A percentile compares a stretch with the other conserved stretches of the same genome.
Conservation (phyloP, 768 basidiomycete species). For the Amylocystis lapponica region DNA sequence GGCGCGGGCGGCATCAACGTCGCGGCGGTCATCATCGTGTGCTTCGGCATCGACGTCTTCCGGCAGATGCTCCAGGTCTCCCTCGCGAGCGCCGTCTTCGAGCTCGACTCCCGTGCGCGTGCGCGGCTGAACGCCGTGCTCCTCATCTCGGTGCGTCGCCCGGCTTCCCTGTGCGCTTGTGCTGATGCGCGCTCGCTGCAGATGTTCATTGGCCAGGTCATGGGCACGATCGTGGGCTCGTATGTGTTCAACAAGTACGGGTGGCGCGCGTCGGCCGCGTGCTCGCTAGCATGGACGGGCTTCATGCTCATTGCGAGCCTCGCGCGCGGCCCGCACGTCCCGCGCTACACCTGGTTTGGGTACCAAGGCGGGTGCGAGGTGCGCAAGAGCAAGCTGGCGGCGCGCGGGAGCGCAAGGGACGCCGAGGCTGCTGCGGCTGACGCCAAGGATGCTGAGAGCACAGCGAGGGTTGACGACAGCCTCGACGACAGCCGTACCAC, state of each 20-base stretch:
- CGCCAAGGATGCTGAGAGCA: too few species aligned
- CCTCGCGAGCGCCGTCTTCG: slow-evolving; percentile 48
- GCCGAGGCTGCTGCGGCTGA: background rate
- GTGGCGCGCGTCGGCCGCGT: slow-evolving; percentile 59
- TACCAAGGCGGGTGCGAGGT: slow-evolving; percentile 44
- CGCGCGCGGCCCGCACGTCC: slow-evolving; percentile 59
- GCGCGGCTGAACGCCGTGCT: slow-evolving; percentile 74
- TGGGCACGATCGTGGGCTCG: slow-evolving; percentile 74
- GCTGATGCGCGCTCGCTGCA: slow-evolving; percentile 6
- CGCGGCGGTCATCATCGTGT: slow-evolving; percentile 62
- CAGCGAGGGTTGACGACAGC: too few species aligned
- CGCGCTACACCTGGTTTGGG: slow-evolving; percentile 55
- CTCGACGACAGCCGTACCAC: too few species aligned
- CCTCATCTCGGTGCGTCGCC: slow-evolving; percentile 51
- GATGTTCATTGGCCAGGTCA: slow-evolving; percentile 75
- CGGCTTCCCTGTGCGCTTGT: background rate
- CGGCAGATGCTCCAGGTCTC: slow-evolving; percentile 73
- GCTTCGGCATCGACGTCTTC: slow-evolving; percentile 67
- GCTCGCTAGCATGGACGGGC: slow-evolving; percentile 53
- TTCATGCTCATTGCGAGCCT: slow-evolving; percentile 53
- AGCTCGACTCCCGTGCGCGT: slow-evolving; percentile 3
- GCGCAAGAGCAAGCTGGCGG: background rate
- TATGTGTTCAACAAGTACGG: slow-evolving; percentile 63
- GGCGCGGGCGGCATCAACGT: slow-evolving; percentile 67
- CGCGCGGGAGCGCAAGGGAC: background rate